phyloP scores from a whole-genome alignment of 2,329 filamentous ascomycete genomes.

The Colletotrichum karsti region DNA sequence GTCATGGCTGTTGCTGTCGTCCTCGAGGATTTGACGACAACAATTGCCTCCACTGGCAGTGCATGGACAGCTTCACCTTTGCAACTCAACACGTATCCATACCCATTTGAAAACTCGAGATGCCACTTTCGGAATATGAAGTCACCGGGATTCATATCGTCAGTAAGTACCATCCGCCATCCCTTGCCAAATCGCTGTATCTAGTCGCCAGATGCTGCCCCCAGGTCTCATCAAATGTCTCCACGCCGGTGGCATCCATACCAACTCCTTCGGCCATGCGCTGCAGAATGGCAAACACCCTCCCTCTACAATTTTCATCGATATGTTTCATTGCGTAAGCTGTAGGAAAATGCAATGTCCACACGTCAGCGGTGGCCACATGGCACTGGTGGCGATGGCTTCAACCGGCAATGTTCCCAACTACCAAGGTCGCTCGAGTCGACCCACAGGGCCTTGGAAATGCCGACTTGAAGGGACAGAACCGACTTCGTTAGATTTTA shows the following conservation, averaged over 20 bases:
- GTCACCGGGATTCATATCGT: background rate
- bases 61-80: no score
- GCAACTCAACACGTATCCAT: no score
- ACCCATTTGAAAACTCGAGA: no score
- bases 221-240: background rate
- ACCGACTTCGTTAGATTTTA: background rate
- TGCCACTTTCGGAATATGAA: background rate
- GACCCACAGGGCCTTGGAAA: background rate
- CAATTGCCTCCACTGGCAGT: no score
- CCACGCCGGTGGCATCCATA: background rate
- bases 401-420: no score
- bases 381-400: conserved; percentile 43
- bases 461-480: no score
- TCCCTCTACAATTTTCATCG: conserved; percentile 45
- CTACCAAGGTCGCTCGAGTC: conserved; percentile 41
- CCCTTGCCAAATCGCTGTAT: background rate
- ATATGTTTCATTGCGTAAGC: conserved; percentile 49
- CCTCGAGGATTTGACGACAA: no score
- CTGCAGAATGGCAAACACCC: conserved; percentile 34
- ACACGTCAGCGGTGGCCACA: no score
- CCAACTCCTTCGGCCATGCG: background rate
- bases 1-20: no score
- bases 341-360: no score
- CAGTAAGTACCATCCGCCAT: background rate
- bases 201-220: background rate